Evolutionary conservation across 148 eudicot species (phyloP), one percentile per base, ranked within the genome.

Genomic region (Salicornia ramosissima): DNA sequence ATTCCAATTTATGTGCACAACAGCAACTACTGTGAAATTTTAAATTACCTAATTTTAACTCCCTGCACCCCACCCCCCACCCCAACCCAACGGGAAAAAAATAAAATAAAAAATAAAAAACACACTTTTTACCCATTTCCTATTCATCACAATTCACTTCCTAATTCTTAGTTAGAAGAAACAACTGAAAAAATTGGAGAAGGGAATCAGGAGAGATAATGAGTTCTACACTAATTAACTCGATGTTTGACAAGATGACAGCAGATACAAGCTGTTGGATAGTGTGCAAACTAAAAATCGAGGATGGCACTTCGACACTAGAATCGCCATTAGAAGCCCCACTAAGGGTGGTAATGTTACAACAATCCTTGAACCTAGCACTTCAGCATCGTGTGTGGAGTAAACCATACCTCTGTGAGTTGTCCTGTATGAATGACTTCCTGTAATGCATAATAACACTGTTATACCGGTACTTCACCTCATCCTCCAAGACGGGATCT

Each of bases 361-460:
- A 29, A 29, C 10, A 16, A 26, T 55, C 33, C 26, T 29, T 26
- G 46, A 0, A 29, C 11, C 55, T 30, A 68, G 2, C 1, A 58
- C 55, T 43, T 10, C 14, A 31, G 52, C 10, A 65, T 49, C 16
- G 26, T 18, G 51, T 29, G 22, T 19, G 25, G 40, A 67, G 64
- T 57, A 25, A 15, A 58, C 26, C 25, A 43, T 84, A 94, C 98
- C 98, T 88, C 71, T 94, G 98, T 50, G 96, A 87, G 80, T 94
- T 90, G 74, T 94, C 98, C 70, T 90, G 97, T 65, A 87, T 88
- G 81, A 88, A 94, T 66, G 98, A 90, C 81, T 90, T 94, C 75
- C 87, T 81, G 72, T 94, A 94, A 67, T 94, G 97, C 74, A 82
- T 50, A 80, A 94, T 90, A 67, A 94, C 92, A 72, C 79, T 88